These are phyloP conservation scores for Leishmania lainsoni DNA, from an alignment of 208 protist genomes.

Conservation along the genomic window DNA sequence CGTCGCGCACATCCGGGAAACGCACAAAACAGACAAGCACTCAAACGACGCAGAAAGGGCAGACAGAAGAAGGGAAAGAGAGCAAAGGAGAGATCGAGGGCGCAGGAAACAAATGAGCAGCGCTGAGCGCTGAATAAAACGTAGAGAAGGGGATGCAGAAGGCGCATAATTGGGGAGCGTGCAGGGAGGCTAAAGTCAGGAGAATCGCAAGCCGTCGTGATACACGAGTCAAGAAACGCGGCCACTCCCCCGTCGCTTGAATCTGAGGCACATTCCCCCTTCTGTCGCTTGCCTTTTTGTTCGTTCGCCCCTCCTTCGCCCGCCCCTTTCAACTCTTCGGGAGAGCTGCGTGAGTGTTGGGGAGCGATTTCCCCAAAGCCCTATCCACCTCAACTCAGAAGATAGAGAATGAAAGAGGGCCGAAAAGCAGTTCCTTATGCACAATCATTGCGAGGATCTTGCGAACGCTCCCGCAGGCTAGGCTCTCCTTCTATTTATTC, in stretches of 20 bases:
- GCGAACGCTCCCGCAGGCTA: not conserved
- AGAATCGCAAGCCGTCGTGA: not conserved
- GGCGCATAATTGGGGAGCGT: not conserved
- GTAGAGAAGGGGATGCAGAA: not conserved
- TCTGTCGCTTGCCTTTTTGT: not conserved
- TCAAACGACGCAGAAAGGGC: not conserved
- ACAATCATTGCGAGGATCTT: not conserved
- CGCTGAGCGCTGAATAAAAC: not conserved
- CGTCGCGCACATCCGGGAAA: not conserved
- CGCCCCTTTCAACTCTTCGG: not conserved
- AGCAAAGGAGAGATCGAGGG: not conserved
- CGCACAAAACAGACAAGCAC: not conserved
- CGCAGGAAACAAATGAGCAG: not conserved
- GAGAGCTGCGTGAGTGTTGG: not conserved
- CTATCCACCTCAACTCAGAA: not conserved
- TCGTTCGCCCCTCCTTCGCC: not conserved
- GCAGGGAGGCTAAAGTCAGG: not conserved
- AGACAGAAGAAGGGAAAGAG: not conserved
- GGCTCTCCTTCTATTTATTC: not conserved
- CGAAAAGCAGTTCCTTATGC: not conserved
- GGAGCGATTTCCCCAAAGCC: not conserved
- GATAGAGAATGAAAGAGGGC: not conserved
- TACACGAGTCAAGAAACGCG: not conserved
- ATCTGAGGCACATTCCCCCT: not conserved
- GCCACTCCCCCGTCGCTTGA: not conserved